Evolutionary conservation across 768 basidiomycete genomes (phyloP).

Genomic region (Boletus pseudopeckii): DNA sequence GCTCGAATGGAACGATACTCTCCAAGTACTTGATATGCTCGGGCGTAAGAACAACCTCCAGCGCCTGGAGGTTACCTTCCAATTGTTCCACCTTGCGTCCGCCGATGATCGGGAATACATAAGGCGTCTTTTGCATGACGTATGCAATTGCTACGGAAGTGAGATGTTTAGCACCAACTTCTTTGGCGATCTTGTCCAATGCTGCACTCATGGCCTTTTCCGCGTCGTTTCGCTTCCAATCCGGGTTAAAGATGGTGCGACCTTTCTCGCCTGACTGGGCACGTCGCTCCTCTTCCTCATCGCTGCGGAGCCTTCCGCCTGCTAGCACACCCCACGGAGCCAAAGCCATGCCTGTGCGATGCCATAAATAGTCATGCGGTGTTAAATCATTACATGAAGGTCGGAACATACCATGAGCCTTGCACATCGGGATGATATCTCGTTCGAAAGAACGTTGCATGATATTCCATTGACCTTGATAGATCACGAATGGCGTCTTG

Average conservation of each 20-base stretch:
- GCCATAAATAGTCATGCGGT: background rate
- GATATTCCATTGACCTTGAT: constrained; percentile 46
- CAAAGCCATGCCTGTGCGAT: constrained; percentile 20
- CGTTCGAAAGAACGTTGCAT: constrained; percentile 48
- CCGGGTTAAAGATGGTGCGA: constrained; percentile 18
- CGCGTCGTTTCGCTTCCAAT: constrained; percentile 35
- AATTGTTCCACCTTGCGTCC: constrained; percentile 45
- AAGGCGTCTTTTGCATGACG: constrained; percentile 44
- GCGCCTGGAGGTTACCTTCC: constrained; percentile 40
- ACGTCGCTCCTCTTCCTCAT: constrained; percentile 30
- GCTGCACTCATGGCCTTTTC: constrained; percentile 33
- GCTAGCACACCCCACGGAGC: constrained; percentile 38
- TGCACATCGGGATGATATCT: constrained; percentile 43
- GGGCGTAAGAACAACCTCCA: constrained; percentile 37
- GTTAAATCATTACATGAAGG: background rate
- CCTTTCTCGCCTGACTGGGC: constrained; percentile 36
- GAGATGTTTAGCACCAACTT: constrained; percentile 38
- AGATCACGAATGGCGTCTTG: constrained; percentile 49
- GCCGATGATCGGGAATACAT: constrained; percentile 43
- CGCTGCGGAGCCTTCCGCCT: constrained; percentile 25
- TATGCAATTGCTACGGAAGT: constrained; percentile 42
- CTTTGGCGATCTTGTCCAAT: constrained; percentile 38
- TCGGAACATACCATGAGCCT: constrained; percentile 29
- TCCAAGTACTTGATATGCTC: constrained; percentile 41
- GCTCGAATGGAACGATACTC: constrained; percentile 32